These are phyloP conservation scores for Claviceps sp. DNA, from an alignment of 2,329 filamentous ascomycete species.

Conservation along the genomic window DNA sequence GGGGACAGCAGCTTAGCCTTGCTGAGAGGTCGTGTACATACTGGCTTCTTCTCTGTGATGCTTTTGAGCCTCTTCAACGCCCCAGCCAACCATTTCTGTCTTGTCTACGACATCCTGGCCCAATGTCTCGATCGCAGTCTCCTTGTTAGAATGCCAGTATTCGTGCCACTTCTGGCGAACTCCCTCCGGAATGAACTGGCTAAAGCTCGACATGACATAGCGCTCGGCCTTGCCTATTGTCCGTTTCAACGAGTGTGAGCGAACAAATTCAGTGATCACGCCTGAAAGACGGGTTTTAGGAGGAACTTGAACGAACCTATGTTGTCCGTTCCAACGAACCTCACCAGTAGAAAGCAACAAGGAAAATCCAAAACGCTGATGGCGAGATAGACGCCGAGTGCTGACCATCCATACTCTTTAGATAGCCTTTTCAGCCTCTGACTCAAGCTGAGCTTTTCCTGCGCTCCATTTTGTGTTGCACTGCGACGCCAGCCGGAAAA, in stretches of 20 bases:
- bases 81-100: conserved; percentile 42
- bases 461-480: conserved; percentile 11
- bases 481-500: conserved; percentile 21
- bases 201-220: conserved; percentile 46
- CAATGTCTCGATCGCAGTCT: conserved; percentile 28
- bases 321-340: conserved; percentile 67
- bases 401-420: conserved; percentile 88
- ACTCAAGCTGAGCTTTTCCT: conserved; percentile 39
- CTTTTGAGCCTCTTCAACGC: conserved; percentile 49
- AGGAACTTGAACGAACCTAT: conserved; percentile 46
- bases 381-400: conserved; percentile 77
- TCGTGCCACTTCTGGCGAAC: conserved; percentile 40
- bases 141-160: conserved; percentile 34
- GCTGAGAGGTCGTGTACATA: conserved; percentile 34
- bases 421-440: conserved; percentile 70
- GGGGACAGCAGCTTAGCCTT: neutral
- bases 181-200: conserved; percentile 45
- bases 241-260: neutral
- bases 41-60: conserved; percentile 55
- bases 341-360: conserved; percentile 84
- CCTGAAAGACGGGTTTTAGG: neutral
- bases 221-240: conserved; percentile 48
- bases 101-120: conserved; percentile 31
- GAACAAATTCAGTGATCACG: neutral
- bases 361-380: conserved; percentile 84